These are phyloP conservation scores for Lactarius tabidus DNA, from an alignment of 768 basidiomycete genomes.

Conservation along the genomic window DNA sequence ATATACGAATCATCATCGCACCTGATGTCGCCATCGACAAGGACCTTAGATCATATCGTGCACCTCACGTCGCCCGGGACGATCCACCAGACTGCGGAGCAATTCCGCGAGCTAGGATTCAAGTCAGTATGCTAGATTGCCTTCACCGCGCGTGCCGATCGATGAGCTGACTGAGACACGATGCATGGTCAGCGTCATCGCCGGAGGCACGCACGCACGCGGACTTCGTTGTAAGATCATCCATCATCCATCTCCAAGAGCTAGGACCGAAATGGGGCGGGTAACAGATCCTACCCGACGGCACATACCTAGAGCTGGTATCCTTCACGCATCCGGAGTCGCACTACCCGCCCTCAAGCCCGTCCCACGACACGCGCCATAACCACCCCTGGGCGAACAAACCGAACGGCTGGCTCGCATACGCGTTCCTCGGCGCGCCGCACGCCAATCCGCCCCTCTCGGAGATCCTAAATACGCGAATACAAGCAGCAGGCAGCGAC, in stretches of 20 bases:
- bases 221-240: slow-evolving; percentile 54
- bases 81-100: slow-evolving; percentile 44
- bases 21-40: slow-evolving; percentile 33
- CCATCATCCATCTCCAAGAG: background rate
- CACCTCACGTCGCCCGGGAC: slow-evolving; percentile 65
- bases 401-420: slow-evolving; percentile 64
- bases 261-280: background rate
- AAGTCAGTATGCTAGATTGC: slow-evolving; percentile 39
- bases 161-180: background rate
- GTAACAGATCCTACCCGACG: slow-evolving; percentile 49
- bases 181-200: slow-evolving; percentile 57
- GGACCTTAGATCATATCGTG: slow-evolving; percentile 62
- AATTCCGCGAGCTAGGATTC: slow-evolving; percentile 62
- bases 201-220: slow-evolving; percentile 61
- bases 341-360: slow-evolving; percentile 50
- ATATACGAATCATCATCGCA: background rate
- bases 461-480: slow-evolving; percentile 51
- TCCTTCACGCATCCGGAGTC: slow-evolving; percentile 55
- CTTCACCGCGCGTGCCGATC: background rate
- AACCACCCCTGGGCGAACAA: slow-evolving; percentile 51
- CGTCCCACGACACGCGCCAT: slow-evolving; percentile 42
- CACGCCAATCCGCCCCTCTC: slow-evolving; percentile 41
- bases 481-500: slow-evolving; percentile 32
- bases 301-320: slow-evolving; percentile 65
- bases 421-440: slow-evolving; percentile 52